Conservation (phyloP, 768 basidiomycete species). For the Mycena floridula region DNA sequence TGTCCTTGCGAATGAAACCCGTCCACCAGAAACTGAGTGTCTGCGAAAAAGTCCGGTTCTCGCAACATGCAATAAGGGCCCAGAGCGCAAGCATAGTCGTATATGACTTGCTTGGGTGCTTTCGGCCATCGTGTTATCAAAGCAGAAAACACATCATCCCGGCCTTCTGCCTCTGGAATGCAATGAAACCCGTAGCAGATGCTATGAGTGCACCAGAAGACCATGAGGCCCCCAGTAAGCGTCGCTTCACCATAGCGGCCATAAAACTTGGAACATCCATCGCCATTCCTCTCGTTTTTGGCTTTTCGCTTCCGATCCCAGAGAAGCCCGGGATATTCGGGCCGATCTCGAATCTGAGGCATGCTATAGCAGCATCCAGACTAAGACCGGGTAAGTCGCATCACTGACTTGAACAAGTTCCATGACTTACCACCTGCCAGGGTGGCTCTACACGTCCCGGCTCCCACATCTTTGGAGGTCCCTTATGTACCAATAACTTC, state of each 20-base stretch:
- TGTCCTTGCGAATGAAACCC: slow-evolving; percentile 15
- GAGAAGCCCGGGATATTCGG: slow-evolving; percentile 19
- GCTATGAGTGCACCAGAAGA: no score
- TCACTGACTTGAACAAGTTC: slow-evolving; percentile 1
- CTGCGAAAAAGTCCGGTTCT: slow-evolving; percentile 12
- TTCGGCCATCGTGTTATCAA: slow-evolving; percentile 24
- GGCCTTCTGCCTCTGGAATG: slow-evolving; percentile 28
- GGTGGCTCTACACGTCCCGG: neutral
- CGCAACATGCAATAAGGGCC: slow-evolving; percentile 12
- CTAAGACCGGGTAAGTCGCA: slow-evolving; percentile 8
- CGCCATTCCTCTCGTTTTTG: slow-evolving; percentile 6
- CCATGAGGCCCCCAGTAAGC: no score
- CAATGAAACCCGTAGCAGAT: neutral
- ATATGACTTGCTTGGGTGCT: slow-evolving; percentile 21
- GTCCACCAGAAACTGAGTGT: slow-evolving; percentile 15
- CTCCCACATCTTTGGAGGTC: neutral
- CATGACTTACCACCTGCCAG: neutral
- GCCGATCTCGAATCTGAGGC: slow-evolving; percentile 21
- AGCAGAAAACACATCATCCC: slow-evolving; percentile 34
- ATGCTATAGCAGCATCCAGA: slow-evolving; percentile 24
- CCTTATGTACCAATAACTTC: neutral
- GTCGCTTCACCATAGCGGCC: slow-evolving; percentile 8
- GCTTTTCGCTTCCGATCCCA: slow-evolving; percentile 14
- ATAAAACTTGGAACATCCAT: slow-evolving; percentile 10
- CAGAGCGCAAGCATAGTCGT: slow-evolving; percentile 22